Evolutionary conservation across 2,329 filamentous ascomycete species (phyloP).

Genomic region (Pestalotiopsis sp.): DNA sequence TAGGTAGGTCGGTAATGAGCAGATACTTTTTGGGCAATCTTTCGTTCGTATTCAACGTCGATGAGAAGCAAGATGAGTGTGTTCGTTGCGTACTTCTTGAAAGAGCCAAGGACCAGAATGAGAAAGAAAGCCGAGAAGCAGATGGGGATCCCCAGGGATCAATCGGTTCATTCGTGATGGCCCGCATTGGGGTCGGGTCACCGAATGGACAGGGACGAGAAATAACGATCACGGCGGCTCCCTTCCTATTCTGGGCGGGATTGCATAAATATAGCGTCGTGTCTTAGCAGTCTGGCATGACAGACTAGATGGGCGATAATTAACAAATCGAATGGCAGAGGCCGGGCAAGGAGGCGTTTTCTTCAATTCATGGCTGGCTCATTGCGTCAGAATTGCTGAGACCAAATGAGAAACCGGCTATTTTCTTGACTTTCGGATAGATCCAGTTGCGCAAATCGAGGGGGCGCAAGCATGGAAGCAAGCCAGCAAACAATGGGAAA

Average conservation of each 20-base stretch:
- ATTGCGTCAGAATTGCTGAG: not conserved
- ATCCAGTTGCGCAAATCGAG: not conserved
- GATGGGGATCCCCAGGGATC: not conserved
- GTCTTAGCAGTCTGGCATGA: conserved; percentile 5
- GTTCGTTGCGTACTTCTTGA: not conserved
- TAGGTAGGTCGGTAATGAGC: not conserved
- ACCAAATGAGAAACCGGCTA: not conserved
- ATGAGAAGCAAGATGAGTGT: not conserved
- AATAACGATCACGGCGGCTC: conserved; percentile 1
- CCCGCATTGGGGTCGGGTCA: not conserved
- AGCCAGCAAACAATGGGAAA: not conserved
- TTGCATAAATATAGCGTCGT: not conserved
- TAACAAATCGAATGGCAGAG: not conserved
- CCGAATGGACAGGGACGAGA: not conserved
- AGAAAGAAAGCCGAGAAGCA: not conserved
- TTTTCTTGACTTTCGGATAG: not conserved
- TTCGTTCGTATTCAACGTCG: not conserved
- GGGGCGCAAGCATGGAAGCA: not conserved
- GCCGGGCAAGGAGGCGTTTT: not conserved
- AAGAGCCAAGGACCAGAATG: not conserved
- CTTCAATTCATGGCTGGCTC: not conserved
- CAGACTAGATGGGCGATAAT: not conserved
- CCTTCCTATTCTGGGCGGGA: conserved; percentile 2
- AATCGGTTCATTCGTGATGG: not conserved
- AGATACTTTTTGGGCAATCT: not conserved